phyloP scores from a whole-genome alignment of 768 basidiomycete species.

The Pleurotus sapidus region DNA sequence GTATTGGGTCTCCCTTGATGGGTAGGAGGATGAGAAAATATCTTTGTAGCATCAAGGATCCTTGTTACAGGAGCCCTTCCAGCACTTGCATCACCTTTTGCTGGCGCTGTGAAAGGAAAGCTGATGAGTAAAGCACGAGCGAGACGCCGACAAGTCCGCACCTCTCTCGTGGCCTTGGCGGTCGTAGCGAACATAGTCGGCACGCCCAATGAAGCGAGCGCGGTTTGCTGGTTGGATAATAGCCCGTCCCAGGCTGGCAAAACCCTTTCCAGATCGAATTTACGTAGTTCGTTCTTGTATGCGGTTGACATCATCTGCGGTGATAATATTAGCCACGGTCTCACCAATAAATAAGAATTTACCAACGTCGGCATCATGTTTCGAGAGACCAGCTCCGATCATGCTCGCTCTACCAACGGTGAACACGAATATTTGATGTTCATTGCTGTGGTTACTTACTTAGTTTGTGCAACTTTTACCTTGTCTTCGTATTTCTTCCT shows the following conservation, averaged over 20 bases:
- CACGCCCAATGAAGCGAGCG: constrained; percentile 56
- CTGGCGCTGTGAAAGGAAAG: constrained; percentile 47
- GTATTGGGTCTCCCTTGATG: background rate
- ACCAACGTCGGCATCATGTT: constrained; percentile 56
- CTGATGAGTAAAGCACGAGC: background rate
- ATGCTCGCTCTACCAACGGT: constrained; percentile 52
- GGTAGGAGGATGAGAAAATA: background rate
- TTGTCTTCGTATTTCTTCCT: constrained; percentile 67
- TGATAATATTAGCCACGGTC: background rate
- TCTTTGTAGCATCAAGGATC: background rate
- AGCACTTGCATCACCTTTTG: constrained; percentile 68
- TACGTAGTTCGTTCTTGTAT: constrained; percentile 60
- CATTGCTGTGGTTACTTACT: constrained; percentile 38
- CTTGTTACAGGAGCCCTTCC: constrained; percentile 38
- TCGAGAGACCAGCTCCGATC: constrained; percentile 62
- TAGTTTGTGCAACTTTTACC: constrained; percentile 63
- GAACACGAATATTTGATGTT: background rate
- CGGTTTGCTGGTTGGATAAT: constrained; percentile 64
- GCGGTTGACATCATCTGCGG: constrained; percentile 61
- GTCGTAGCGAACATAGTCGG: constrained; percentile 70
- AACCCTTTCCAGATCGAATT: constrained; percentile 69
- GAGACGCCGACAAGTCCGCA: constrained; percentile 25
- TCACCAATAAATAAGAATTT: constrained; percentile 5
- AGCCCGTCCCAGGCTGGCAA: constrained; percentile 77
- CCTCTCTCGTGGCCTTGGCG: constrained; percentile 51